These are phyloP conservation scores for Talaromyces sp. DNA, from an alignment of 2,329 filamentous ascomycete genomes.

Conservation along the genomic window DNA sequence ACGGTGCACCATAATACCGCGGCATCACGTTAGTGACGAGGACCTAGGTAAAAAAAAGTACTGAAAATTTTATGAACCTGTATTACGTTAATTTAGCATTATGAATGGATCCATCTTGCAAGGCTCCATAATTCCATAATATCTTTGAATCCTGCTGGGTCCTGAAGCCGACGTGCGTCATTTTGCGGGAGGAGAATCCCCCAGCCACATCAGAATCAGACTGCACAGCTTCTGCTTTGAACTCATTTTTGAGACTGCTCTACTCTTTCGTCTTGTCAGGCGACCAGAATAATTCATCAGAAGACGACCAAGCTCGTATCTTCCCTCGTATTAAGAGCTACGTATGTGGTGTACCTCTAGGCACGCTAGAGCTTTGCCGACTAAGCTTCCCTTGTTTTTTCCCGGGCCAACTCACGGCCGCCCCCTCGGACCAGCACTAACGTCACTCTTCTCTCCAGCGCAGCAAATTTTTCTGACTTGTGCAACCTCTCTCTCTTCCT, in stretches of 20 bases:
- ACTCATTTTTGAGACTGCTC: too few relatives aligned
- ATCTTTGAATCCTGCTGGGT: neutral
- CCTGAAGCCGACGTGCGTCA: conserved; percentile 17
- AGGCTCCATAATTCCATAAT: neutral
- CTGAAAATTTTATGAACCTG: too few relatives aligned
- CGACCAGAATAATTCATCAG: too few relatives aligned
- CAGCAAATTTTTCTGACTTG: neutral
- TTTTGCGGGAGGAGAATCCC: conserved; percentile 2
- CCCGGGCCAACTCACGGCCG: neutral
- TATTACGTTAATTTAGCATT: too few relatives aligned
- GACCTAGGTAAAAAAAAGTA: too few relatives aligned
- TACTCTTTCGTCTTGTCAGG: too few relatives aligned
- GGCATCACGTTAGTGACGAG: too few relatives aligned
- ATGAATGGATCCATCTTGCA: conserved; percentile 3
- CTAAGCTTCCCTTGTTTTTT: conserved; percentile 8
- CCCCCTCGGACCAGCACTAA: conserved; percentile 7
- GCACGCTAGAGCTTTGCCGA: conserved; percentile 4
- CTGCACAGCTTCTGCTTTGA: too few relatives aligned
- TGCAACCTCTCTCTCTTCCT: neutral
- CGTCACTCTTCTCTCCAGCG: conserved; percentile 4
- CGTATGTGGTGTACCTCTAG: too few relatives aligned
- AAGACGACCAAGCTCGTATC: too few relatives aligned
- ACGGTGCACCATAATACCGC: too few relatives aligned
- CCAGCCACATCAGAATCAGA: conserved; percentile 19
- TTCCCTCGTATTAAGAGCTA: too few relatives aligned